These are phyloP conservation scores for Fusarium sp. DNA, from an alignment of 2,329 filamentous ascomycete genomes.

Conservation along the genomic window DNA sequence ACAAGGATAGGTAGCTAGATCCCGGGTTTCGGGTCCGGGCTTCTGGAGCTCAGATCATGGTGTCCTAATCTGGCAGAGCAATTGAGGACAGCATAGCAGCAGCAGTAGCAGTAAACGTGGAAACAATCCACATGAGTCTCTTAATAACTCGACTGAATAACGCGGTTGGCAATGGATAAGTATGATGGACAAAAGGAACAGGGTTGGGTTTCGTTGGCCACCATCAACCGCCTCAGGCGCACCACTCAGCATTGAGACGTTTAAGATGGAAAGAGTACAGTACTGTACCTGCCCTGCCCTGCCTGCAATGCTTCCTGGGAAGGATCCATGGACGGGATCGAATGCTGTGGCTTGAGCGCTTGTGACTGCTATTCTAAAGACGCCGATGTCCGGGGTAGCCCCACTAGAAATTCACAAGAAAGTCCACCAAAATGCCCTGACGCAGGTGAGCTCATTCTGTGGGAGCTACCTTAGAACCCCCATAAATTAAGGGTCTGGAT, in stretches of 20 bases:
- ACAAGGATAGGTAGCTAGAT: conserved; percentile 7
- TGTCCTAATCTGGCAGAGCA: conserved; percentile 16
- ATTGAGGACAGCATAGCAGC: neutral
- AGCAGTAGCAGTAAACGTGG: neutral
- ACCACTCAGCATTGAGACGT: conserved; percentile 41
- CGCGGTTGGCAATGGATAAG: conserved; percentile 1
- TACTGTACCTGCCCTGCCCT: no score
- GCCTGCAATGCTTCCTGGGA: neutral
- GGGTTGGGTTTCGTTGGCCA: neutral
- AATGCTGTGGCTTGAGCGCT: conserved; percentile 10
- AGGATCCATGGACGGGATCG: neutral
- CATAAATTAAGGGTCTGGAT: conserved; percentile 41
- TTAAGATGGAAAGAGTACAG: conserved; percentile 2
- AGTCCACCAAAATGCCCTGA: conserved; percentile 32
- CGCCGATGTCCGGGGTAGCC: conserved; percentile 50
- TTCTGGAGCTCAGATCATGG: conserved; percentile 29
- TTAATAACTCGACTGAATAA: neutral
- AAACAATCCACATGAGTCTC: neutral
- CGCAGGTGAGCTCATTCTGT: conserved; percentile 39
- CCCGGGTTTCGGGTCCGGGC: conserved; percentile 12
- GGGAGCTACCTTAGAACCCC: conserved; percentile 21
- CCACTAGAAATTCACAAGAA: conserved; percentile 37
- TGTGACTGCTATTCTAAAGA: conserved; percentile 29
- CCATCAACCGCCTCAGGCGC: conserved; percentile 42
- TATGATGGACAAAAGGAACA: conserved; percentile 44